phyloP scores from a whole-genome alignment of 2,329 filamentous ascomycete species.

The Aureobasidium vineae region DNA sequence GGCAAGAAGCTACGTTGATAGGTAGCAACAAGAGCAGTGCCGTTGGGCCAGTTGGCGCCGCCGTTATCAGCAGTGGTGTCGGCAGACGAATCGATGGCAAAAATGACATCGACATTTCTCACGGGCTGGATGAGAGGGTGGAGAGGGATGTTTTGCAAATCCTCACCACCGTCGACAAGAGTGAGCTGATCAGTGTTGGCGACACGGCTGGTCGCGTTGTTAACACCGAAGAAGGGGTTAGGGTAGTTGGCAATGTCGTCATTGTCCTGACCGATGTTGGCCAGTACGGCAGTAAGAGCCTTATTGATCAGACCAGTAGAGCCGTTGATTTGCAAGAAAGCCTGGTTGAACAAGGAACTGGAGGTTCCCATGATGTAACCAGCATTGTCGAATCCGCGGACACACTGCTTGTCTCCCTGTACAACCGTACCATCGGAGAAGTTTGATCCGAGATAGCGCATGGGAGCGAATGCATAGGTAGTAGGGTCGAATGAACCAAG shows the following conservation, averaged over 20 bases:
- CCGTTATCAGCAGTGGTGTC: slow-evolving; percentile 55
- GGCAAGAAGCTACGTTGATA: slow-evolving; percentile 63
- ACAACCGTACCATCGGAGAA: slow-evolving; percentile 63
- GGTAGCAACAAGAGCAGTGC: slow-evolving; percentile 69
- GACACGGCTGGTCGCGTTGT: slow-evolving; percentile 59
- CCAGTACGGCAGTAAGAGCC: slow-evolving; percentile 45
- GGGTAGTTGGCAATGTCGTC: slow-evolving; percentile 75
- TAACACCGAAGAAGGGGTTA: slow-evolving; percentile 72
- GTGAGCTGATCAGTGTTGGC: slow-evolving; percentile 57
- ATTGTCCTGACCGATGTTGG: slow-evolving; percentile 56
- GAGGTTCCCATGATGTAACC: slow-evolving; percentile 86
- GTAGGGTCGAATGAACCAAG: slow-evolving; percentile 75
- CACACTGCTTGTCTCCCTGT: slow-evolving; percentile 57
- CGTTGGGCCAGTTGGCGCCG: slow-evolving; percentile 69
- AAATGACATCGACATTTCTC: slow-evolving; percentile 75
- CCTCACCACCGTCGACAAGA: slow-evolving; percentile 75
- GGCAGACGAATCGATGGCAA: slow-evolving; percentile 74
- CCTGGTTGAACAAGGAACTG: slow-evolving; percentile 78
- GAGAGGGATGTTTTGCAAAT: slow-evolving; percentile 75
- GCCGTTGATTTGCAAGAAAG: slow-evolving; percentile 64
- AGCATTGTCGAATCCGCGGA: slow-evolving; percentile 77
- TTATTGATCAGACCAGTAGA: slow-evolving; percentile 40
- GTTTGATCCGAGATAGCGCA: slow-evolving; percentile 69
- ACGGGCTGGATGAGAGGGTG: slow-evolving; percentile 72
- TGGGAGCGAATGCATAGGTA: slow-evolving; percentile 67